Conservation (phyloP, 2,329 filamentous ascomycete genomes). For the Stagonosporopsis chrysanthemi region DNA sequence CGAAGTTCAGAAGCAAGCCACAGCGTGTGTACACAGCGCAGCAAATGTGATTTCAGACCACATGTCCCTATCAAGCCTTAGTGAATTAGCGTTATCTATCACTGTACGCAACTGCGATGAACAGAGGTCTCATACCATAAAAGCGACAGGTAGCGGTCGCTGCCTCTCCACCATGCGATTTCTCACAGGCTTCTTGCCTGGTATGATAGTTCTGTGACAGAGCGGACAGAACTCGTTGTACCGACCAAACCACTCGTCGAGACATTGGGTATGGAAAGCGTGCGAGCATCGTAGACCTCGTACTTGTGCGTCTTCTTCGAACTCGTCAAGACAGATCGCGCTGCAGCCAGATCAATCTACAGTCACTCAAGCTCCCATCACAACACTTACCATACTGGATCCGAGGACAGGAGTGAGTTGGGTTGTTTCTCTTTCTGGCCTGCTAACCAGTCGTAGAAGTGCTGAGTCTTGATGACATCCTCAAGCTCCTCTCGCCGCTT, state of each 20-base stretch:
- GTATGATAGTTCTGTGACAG: slow-evolving; percentile 48
- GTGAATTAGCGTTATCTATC: background rate
- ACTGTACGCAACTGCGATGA: background rate
- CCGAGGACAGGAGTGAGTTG: slow-evolving; percentile 21
- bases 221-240: slow-evolving; percentile 51
- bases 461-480: slow-evolving; percentile 39
- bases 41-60: slow-evolving; percentile 1
- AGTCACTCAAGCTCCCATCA: background rate
- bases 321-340: slow-evolving; percentile 49
- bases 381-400: slow-evolving; percentile 40
- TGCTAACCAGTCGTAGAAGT: slow-evolving; percentile 45
- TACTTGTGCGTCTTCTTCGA: slow-evolving; percentile 43
- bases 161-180: slow-evolving; percentile 16
- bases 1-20: background rate
- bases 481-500: slow-evolving; percentile 44
- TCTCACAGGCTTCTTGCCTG: slow-evolving; percentile 24
- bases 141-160: slow-evolving; percentile 27
- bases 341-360: slow-evolving; percentile 27
- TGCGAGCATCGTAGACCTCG: slow-evolving; percentile 47
- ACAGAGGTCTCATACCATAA: slow-evolving; percentile 35
- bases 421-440: slow-evolving; percentile 34
- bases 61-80: slow-evolving; percentile 15
- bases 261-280: slow-evolving; percentile 47
- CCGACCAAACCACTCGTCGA: slow-evolving; percentile 49
- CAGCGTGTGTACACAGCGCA: background rate